phyloP scores from a whole-genome alignment of 176 grass and related monocot species.

The Triticum timopheevii region DNA sequence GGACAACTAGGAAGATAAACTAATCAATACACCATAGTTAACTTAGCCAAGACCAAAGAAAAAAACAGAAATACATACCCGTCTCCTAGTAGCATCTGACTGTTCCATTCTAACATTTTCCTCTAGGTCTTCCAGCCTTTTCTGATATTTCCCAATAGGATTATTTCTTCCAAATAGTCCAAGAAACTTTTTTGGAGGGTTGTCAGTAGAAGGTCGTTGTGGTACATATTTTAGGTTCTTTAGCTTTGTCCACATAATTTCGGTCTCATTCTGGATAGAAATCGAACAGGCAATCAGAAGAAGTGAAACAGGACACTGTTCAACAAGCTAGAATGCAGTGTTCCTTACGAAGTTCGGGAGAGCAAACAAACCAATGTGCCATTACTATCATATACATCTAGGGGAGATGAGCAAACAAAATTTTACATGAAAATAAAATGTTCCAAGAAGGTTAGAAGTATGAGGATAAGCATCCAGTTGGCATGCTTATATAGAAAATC shows the following conservation, averaged over 20 bases:
- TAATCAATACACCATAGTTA: not conserved
- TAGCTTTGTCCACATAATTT: constrained; percentile 74
- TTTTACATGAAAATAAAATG: not conserved
- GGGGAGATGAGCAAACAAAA: not conserved
- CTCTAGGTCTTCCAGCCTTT: constrained; percentile 79
- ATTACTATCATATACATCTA: constrained; percentile 10
- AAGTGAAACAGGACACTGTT: constrained; percentile 18
- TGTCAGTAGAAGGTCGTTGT: constrained; percentile 16
- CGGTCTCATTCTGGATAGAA: constrained; percentile 71
- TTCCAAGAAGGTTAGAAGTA: not conserved
- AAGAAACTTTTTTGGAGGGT: constrained; percentile 49
- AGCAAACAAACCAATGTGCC: not conserved
- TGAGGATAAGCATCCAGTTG: not conserved
- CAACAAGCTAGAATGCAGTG: constrained; percentile 8
- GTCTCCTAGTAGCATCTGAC: constrained; percentile 58
- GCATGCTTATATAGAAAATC: too few species aligned
- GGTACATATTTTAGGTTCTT: constrained; percentile 56
- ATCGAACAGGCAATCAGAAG: constrained; percentile 24
- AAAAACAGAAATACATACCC: constrained; percentile 43
- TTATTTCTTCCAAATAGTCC: constrained; percentile 70
- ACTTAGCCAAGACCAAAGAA: not conserved
- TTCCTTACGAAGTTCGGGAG: not conserved
- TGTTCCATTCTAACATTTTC: constrained; percentile 91
- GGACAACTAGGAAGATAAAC: not conserved
- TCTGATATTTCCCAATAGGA: constrained; percentile 46